Conservation (phyloP, 148 eudicot genomes). For the Camellia granthamiana region DNA sequence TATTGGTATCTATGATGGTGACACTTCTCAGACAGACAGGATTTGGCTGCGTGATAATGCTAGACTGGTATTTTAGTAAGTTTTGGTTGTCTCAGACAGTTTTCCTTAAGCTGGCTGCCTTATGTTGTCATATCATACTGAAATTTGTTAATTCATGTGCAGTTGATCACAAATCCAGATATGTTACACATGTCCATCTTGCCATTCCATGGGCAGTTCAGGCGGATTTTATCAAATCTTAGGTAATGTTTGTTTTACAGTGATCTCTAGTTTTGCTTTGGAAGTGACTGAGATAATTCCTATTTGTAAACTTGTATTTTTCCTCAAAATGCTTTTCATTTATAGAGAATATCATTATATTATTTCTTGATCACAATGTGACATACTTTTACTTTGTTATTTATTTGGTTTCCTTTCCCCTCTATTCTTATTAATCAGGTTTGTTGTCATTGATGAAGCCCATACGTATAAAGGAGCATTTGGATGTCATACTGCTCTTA, state of each 20-base stretch:
- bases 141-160: slow-evolving; percentile 36
- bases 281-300: background rate
- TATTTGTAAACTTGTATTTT: background rate
- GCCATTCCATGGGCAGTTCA: slow-evolving; percentile 76
- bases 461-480: slow-evolving; percentile 92
- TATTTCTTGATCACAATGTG: background rate
- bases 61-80: slow-evolving; percentile 59
- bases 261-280: slow-evolving; percentile 14
- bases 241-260: slow-evolving; percentile 45
- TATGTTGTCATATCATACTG: slow-evolving; percentile 2
- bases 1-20: slow-evolving; percentile 93
- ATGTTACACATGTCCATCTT: slow-evolving; percentile 90
- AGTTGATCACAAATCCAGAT: slow-evolving; percentile 98
- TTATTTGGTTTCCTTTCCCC: slow-evolving; percentile 10
- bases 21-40: slow-evolving; percentile 75
- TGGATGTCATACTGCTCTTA: slow-evolving; percentile 92
- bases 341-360: background rate
- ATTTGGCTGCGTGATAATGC: slow-evolving; percentile 76
- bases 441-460: slow-evolving; percentile 87
- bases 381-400: background rate
- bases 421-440: slow-evolving; percentile 37
- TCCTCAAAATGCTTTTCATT: slow-evolving; percentile 3
- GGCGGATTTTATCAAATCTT: slow-evolving; percentile 76
- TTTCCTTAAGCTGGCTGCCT: slow-evolving; percentile 6
- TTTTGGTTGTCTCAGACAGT: slow-evolving; percentile 16